Base-by-base conservation (phyloP, 108 stramenopile species). In the Nitzschia inconspicua region DNA sequence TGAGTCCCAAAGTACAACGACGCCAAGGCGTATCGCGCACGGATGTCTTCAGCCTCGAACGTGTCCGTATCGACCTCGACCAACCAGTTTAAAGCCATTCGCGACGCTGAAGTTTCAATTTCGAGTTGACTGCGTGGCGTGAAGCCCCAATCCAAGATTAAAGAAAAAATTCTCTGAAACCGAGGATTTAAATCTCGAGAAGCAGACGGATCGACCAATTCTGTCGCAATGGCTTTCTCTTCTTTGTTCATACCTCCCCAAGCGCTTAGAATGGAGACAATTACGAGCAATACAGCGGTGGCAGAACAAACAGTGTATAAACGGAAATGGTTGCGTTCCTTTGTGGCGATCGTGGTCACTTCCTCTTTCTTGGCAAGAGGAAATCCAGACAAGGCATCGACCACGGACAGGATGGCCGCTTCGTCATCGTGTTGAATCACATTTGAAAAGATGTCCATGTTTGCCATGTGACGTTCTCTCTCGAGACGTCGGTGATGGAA, bases 51-150 rank as follows among this genome's bases (percentile, higher is more conserved):
- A 3, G 27, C 36, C 5, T 58, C 25, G 1, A 6, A 16, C 10
- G 32, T 34, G 2, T 52, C 30, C 43, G 44, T 11, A 34, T 43
- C 51, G 8, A 39, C 59, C 4, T 29, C 53, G 14, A 52, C 42
- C 11, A 69, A 39, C 68, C 68, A 69, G 14, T 69, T 31, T 11
- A 60, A 14, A 28, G 68, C 68, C n/a, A n/a, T n/a, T 25, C 39
- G 30, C 9, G 30, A 46, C 18, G 68, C 27, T 1, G 58, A 20
- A 40, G 59, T 69, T 4, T 19, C 24, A 19, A 22, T 24, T 44
- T 54, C 41, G 6, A 68, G 48, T 4, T 7, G 25, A 27, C 48
- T 35, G 1, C 8, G 28, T 7, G 47, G 18, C 14, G 68, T 44
- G 43, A 61, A 6, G 2, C 44, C 52, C 68, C 68, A 69, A 23